A percentile compares a stretch with the other conserved stretches of the same genome.
Evolutionary conservation across 169 alveolate species (phyloP).

Genomic region (Cryptosporidium canis): DNA sequence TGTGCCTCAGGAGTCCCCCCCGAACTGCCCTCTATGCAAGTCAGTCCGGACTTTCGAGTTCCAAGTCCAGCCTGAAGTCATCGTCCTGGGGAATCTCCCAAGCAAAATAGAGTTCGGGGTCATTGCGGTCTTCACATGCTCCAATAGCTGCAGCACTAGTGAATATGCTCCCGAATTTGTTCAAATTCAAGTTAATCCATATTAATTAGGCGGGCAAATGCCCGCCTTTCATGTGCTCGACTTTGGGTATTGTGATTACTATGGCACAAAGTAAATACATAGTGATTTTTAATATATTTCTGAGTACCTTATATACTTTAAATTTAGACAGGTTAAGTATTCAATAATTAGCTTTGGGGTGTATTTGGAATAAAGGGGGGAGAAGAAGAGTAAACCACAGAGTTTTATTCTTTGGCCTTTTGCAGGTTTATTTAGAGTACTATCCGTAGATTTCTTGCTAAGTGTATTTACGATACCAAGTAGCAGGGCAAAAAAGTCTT

Average conservation of each 20-base stretch:
- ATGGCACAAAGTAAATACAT: neutral
- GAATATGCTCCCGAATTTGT: conserved; percentile 43
- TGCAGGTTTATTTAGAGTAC: neutral
- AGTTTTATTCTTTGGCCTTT: neutral
- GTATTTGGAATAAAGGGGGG: neutral
- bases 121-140: conserved; percentile 45
- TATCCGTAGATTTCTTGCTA: neutral
- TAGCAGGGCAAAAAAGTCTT: neutral
- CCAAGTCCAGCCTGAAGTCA: conserved; percentile 59
- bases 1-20: conserved; percentile 1
- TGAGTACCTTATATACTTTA: neutral
- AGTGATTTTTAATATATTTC: neutral
- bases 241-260: conserved; percentile 15
- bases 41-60: conserved; percentile 46
- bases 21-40: conserved; percentile 16
- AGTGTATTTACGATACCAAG: neutral
- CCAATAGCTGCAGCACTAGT: conserved; percentile 12
- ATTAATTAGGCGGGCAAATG: neutral
- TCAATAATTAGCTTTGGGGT: neutral
- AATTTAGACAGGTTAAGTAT: conserved; percentile 6
- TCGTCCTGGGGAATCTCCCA: conserved; percentile 41
- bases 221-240: conserved; percentile 56
- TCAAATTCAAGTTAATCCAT: conserved; percentile 50
- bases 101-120: conserved; percentile 30
- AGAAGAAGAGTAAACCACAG: neutral